Evolutionary conservation across 495 filamentous ascomycete genomes (phyloP).

Genomic region (Oleoguttula mirabilis): DNA sequence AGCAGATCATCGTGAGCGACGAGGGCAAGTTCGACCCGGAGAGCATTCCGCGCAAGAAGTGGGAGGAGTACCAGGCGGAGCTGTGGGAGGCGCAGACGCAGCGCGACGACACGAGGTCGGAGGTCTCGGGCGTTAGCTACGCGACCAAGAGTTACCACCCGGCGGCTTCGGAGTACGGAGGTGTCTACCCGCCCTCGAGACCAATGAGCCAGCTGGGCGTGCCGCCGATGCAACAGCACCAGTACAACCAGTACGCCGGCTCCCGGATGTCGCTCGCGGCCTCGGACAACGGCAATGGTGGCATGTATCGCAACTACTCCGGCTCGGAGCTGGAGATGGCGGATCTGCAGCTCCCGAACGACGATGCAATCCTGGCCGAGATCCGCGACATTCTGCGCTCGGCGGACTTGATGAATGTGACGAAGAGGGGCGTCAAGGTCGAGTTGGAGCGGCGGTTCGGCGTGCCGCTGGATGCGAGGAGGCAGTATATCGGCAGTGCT

Average conservation of each 20-base stretch:
- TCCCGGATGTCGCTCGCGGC: constrained; percentile 73
- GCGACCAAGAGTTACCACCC: constrained; percentile 68
- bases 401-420: constrained; percentile 91
- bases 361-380: constrained; percentile 84
- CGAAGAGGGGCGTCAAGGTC: constrained; percentile 94
- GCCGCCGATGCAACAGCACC: constrained; percentile 12
- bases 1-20: constrained; percentile 86
- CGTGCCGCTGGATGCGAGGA: constrained; percentile 63
- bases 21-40: constrained; percentile 96
- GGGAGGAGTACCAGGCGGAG: constrained; percentile 97
- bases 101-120: constrained; percentile 78
- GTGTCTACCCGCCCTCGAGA: constrained; percentile 40
- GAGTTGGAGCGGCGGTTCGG: constrained; percentile 86
- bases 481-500: constrained; percentile 72
- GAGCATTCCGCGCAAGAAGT: constrained; percentile 90
- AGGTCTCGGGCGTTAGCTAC: constrained; percentile 82
- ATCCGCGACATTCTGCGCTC: constrained; percentile 85
- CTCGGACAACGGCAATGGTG: constrained; percentile 41
- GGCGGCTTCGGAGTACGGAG: constrained; percentile 49
- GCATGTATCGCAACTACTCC: constrained; percentile 20
- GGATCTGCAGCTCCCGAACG: constrained; percentile 59
- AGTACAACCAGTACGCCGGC: constrained; percentile 33
- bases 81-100: constrained; percentile 88
- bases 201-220: constrained; percentile 67
- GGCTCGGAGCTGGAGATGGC: constrained; percentile 52